Conservation (phyloP, 805 yeast genomes). For the Ogataea nitratoaversa region DNA sequence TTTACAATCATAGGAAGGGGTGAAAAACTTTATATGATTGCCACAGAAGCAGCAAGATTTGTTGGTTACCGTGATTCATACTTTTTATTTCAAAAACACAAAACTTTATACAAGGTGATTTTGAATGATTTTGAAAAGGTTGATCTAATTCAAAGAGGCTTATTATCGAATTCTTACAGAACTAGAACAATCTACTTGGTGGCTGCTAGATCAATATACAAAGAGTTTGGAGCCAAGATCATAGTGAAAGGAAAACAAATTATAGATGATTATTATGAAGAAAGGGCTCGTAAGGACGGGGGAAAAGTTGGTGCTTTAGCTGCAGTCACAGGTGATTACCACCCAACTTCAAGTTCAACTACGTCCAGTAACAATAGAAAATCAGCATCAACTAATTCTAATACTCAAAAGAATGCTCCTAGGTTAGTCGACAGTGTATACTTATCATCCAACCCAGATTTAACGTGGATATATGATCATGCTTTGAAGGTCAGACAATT, state of each 20-base stretch:
- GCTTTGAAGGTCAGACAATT: conserved; percentile 73
- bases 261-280: conserved; percentile 85
- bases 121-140: conserved; percentile 74
- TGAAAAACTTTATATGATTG: conserved; percentile 74
- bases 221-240: conserved; percentile 88
- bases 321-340: conserved; percentile 23
- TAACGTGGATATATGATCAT: conserved; percentile 81
- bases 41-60: conserved; percentile 94
- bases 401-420: neutral
- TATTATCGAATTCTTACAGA: conserved; percentile 85
- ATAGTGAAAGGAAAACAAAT: conserved; percentile 76
- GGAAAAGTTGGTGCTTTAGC: conserved; percentile 62
- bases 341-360: conserved; percentile 10
- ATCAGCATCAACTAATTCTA: neutral
- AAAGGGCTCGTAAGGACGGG: conserved; percentile 49
- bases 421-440: conserved; percentile 3
- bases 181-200: conserved; percentile 87
- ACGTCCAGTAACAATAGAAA: neutral
- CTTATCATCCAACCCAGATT: conserved; percentile 37
- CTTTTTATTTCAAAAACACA: conserved; percentile 81
- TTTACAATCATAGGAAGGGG: conserved; percentile 67
- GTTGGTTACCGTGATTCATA: conserved; percentile 94
- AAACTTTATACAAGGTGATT: conserved; percentile 66
- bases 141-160: conserved; percentile 73
- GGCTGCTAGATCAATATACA: conserved; percentile 81